Evolutionary conservation across 495 filamentous ascomycete genomes (phyloP).

Genomic region (Penicillium turbatum): DNA sequence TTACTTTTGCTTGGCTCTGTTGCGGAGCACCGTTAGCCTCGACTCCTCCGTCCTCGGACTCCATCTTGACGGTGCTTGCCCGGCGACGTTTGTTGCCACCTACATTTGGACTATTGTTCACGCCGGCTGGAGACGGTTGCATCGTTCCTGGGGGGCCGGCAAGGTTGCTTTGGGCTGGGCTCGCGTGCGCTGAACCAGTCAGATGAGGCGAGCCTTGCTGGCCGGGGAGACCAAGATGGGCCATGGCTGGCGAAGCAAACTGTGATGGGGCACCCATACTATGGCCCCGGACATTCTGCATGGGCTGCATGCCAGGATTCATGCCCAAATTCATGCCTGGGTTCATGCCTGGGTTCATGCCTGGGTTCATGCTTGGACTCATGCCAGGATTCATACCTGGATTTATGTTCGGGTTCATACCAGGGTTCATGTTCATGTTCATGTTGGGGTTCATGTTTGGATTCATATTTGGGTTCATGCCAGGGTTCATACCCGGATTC

Average conservation of each 20-base stretch:
- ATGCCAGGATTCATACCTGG: neutral
- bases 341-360: slow-evolving; percentile 28
- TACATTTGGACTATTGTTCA: slow-evolving; percentile 79
- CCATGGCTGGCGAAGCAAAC: slow-evolving; percentile 50
- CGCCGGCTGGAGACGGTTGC: slow-evolving; percentile 65
- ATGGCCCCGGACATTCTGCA: slow-evolving; percentile 25
- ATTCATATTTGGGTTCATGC: slow-evolving; percentile 33
- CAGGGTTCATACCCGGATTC: slow-evolving; percentile 10
- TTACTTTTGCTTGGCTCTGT: slow-evolving; percentile 46
- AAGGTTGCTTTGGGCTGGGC: slow-evolving; percentile 43
- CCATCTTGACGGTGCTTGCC: slow-evolving; percentile 71
- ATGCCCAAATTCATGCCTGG: slow-evolving; percentile 22
- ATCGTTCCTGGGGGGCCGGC: slow-evolving; percentile 54
- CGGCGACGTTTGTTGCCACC: slow-evolving; percentile 69
- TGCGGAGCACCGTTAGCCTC: slow-evolving; percentile 48
- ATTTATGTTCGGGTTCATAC: slow-evolving; percentile 10
- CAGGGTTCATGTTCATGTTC: slow-evolving; percentile 33
- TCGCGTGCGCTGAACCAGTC: slow-evolving; percentile 44
- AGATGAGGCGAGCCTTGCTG: slow-evolving; percentile 44
- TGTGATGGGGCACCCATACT: slow-evolving; percentile 40
- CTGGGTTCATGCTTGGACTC: slow-evolving; percentile 27
- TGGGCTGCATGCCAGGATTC: slow-evolving; percentile 31
- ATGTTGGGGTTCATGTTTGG: neutral
- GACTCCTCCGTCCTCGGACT: slow-evolving; percentile 55
- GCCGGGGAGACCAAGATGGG: slow-evolving; percentile 44